Conservation (phyloP, 2,329 filamentous ascomycete species). For the Xylaria sp. region DNA sequence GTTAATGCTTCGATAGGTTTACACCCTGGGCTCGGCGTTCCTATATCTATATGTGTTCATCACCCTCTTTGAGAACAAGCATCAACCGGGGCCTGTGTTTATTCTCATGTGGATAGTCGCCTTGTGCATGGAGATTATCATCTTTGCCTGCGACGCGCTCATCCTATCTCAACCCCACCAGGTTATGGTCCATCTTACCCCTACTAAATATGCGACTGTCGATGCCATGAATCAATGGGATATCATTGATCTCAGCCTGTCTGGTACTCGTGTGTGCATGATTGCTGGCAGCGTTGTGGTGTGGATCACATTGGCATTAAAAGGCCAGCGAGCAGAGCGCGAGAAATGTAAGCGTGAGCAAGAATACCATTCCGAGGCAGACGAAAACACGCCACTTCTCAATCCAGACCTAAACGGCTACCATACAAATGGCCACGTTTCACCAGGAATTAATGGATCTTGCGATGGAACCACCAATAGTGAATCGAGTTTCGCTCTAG, state of each 20-base stretch:
- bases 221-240: slow-evolving; percentile 62
- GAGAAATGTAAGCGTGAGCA: slow-evolving; percentile 56
- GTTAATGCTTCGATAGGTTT: slow-evolving; percentile 69
- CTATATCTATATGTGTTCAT: slow-evolving; percentile 87
- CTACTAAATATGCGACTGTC: slow-evolving; percentile 54
- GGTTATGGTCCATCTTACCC: slow-evolving; percentile 63
- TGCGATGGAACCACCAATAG: slow-evolving; percentile 36
- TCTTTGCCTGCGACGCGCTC: slow-evolving; percentile 74
- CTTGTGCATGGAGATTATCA: slow-evolving; percentile 75
- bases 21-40: slow-evolving; percentile 85
- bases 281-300: slow-evolving; percentile 72
- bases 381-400: slow-evolving; percentile 74
- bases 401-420: slow-evolving; percentile 43
- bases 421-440: slow-evolving; percentile 44
- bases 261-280: slow-evolving; percentile 74
- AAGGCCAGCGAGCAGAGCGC: slow-evolving; percentile 55
- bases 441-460: slow-evolving; percentile 57
- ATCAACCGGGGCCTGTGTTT: slow-evolving; percentile 83
- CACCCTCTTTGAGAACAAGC: slow-evolving; percentile 83
- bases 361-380: slow-evolving; percentile 52
- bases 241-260: slow-evolving; percentile 71
- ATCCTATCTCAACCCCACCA: slow-evolving; percentile 75
- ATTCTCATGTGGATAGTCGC: slow-evolving; percentile 81
- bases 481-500: slow-evolving; percentile 39
- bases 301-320: slow-evolving; percentile 60